A percentile compares a stretch with the other conserved stretches of the same genome.
Conservation (phyloP, 2,329 filamentous ascomycete genomes). For the Colletotrichum sp. region DNA sequence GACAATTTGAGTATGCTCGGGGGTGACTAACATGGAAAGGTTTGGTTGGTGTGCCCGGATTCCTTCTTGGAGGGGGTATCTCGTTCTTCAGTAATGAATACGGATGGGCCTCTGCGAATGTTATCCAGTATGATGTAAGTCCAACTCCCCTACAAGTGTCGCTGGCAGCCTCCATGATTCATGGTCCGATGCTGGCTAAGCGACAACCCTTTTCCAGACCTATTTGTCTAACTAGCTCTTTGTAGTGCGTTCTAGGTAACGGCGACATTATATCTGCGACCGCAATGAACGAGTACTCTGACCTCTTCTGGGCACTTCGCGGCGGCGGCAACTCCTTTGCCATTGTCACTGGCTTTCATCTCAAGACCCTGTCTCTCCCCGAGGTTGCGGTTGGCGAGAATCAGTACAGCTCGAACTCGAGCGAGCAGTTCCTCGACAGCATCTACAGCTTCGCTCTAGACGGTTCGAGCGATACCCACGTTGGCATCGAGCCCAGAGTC, state of each 20-base stretch:
- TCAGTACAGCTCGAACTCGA: not conserved
- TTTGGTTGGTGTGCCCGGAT: not conserved
- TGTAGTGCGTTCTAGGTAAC: slow-evolving; percentile 1
- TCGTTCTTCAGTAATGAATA: not conserved
- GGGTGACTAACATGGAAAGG: not conserved
- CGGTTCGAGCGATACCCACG: not conserved
- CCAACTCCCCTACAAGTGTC: not conserved
- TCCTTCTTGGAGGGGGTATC: not conserved
- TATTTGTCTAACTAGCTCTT: not conserved
- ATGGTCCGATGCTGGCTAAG: not conserved
- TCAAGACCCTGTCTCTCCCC: slow-evolving; percentile 18
- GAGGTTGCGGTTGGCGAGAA: not conserved
- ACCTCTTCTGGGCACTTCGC: slow-evolving; percentile 50
- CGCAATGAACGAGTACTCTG: slow-evolving; percentile 30
- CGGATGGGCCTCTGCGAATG: not conserved
- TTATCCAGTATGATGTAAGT: not conserved
- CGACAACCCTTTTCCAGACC: not conserved
- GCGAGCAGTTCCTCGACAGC: not conserved
- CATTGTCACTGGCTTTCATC: slow-evolving; percentile 32
- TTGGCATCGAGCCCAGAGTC: not conserved
- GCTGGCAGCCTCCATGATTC: not conserved
- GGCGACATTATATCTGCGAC: slow-evolving; percentile 50
- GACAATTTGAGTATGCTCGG: accelerated
- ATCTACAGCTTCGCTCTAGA: not conserved
- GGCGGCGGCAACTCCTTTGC: slow-evolving; percentile 46